Conservation (phyloP, 2,329 filamentous ascomycete genomes). For the Aspergillus fumigatus region DNA sequence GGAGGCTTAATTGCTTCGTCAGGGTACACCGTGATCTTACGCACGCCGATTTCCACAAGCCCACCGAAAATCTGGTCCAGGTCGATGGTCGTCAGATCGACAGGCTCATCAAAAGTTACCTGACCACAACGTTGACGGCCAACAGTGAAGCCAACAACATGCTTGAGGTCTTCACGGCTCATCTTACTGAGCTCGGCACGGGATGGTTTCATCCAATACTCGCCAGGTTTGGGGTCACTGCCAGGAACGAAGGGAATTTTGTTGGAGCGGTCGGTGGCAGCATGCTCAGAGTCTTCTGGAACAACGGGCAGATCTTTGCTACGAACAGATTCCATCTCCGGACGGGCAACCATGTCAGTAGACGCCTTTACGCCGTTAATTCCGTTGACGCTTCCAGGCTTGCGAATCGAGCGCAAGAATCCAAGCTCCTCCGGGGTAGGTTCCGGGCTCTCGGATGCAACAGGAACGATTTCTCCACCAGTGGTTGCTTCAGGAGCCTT, state of each 20-base stretch:
- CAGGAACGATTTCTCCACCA: conserved; percentile 50
- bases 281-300: conserved; percentile 52
- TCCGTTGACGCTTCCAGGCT: conserved; percentile 44
- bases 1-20: conserved; percentile 72
- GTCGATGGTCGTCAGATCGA: conserved; percentile 76
- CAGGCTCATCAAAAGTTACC: conserved; percentile 74
- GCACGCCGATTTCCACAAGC: conserved; percentile 70
- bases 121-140: conserved; percentile 77
- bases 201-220: conserved; percentile 82
- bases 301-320: conserved; percentile 76
- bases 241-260: conserved; percentile 26
- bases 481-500: conserved; percentile 28
- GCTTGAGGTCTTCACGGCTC: conserved; percentile 72
- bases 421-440: conserved; percentile 57
- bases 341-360: conserved; percentile 32
- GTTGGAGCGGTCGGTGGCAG: conserved; percentile 33
- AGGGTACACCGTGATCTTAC: conserved; percentile 83
- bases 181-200: conserved; percentile 71
- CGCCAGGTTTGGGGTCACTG: conserved; percentile 58
- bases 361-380: conserved; percentile 31
- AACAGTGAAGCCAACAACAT: conserved; percentile 70
- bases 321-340: conserved; percentile 67
- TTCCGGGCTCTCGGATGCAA: conserved; percentile 48
- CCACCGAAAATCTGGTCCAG: conserved; percentile 73
- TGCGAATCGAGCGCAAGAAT: conserved; percentile 53